Evolutionary conservation across 805 yeast genomes (phyloP).

Genomic region (Henningerozyma blattae): DNA sequence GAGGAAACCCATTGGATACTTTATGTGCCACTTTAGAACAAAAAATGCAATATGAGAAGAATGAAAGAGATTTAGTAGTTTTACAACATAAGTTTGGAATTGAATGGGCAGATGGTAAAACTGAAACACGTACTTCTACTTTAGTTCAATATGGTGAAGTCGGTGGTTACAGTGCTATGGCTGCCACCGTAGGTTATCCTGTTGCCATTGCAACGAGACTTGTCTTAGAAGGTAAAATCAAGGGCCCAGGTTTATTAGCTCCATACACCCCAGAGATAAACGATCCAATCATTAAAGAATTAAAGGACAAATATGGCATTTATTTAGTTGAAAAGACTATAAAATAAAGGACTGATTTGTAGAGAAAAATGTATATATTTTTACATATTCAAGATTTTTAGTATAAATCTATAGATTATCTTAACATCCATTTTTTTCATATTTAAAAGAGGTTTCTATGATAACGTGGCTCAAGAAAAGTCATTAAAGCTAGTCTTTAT

Average conservation of each 20-base stretch:
- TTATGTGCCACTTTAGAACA: slow-evolving; percentile 93
- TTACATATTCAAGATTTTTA: neutral
- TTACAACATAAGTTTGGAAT: slow-evolving; percentile 97
- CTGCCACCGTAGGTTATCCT: slow-evolving; percentile 95
- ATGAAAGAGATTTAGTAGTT: slow-evolving; percentile 90
- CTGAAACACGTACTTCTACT: slow-evolving; percentile 90
- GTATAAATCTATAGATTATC: neutral
- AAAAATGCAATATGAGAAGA: slow-evolving; percentile 90
- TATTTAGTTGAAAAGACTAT: slow-evolving; percentile 80
- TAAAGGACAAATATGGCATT: slow-evolving; percentile 83
- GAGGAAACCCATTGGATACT: slow-evolving; percentile 91
- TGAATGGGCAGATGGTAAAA: slow-evolving; percentile 87
- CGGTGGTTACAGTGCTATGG: slow-evolving; percentile 95
- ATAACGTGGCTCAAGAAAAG: no score
- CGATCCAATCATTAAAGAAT: slow-evolving; percentile 79
- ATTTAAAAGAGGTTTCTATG: no score
- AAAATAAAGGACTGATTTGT: slow-evolving; percentile 8
- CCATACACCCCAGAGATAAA: slow-evolving; percentile 88
- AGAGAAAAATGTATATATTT: neutral
- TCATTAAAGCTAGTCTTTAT: no score
- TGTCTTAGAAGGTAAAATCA: slow-evolving; percentile 70
- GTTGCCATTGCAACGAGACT: slow-evolving; percentile 90
- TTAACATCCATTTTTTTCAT: neutral
- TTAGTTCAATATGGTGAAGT: slow-evolving; percentile 82
- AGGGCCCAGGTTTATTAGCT: slow-evolving; percentile 77